Conservation (phyloP, 2,329 filamentous ascomycete genomes). For the Pleomassaria siparia region DNA sequence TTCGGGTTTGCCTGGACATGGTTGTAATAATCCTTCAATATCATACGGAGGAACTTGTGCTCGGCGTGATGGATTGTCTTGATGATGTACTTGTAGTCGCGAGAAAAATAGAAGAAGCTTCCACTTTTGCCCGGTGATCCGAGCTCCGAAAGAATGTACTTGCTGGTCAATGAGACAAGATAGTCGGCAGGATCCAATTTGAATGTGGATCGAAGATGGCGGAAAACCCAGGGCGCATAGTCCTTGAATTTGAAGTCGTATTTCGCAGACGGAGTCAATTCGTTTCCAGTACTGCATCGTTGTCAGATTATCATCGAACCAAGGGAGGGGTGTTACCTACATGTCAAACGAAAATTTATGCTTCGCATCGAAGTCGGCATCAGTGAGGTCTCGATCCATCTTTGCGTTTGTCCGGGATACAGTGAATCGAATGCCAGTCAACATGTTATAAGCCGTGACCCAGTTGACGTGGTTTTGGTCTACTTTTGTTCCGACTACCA, state of each 20-base stretch:
- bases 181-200: constrained; percentile 95
- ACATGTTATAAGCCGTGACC: constrained; percentile 99
- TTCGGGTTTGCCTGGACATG: constrained; percentile 94
- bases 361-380: constrained; percentile 88
- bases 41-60: constrained; percentile 82
- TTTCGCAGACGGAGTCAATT: constrained; percentile 95
- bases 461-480: constrained; percentile 97
- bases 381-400: constrained; percentile 83
- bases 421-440: constrained; percentile 96
- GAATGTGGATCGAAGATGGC: constrained; percentile 84
- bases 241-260: constrained; percentile 99
- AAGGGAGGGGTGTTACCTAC: constrained; percentile 55
- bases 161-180: constrained; percentile 95
- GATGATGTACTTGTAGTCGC: constrained; percentile 99
- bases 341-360: constrained; percentile 99
- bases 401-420: constrained; percentile 97
- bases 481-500: constrained; percentile 95
- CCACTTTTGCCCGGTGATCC: constrained; percentile 97
- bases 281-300: constrained; percentile 76
- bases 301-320: constrained; percentile 32
- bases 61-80: constrained; percentile 98
- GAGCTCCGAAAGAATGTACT: constrained; percentile 96
- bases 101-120: constrained; percentile 99
- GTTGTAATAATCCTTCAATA: constrained; percentile 87
- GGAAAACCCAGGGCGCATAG: constrained; percentile 99